Conservation (phyloP, 305 asterid genomes). For the Galium porrigens region DNA sequence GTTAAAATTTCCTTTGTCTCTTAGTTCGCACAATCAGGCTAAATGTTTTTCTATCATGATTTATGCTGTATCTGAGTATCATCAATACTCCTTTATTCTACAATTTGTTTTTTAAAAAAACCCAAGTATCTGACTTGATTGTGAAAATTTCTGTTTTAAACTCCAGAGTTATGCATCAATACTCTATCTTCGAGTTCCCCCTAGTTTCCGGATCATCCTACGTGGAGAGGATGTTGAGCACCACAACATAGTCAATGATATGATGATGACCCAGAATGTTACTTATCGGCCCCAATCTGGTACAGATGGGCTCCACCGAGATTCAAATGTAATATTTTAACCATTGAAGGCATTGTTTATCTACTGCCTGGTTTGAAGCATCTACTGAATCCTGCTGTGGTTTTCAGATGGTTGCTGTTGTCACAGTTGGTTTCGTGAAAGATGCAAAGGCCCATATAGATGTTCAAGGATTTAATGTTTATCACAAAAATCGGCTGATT, state of each 20-base stretch:
- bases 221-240: constrained; percentile 90
- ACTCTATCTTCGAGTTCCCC: constrained; percentile 80
- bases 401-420: constrained; percentile 68
- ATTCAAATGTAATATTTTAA: constrained; percentile 40
- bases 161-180: constrained; percentile 87
- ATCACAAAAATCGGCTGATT: constrained; percentile 90
- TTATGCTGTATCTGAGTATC: background rate
- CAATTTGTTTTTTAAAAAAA: background rate
- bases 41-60: background rate
- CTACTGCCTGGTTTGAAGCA: constrained; percentile 10
- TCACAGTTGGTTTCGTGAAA: constrained; percentile 90
- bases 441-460: constrained; percentile 87
- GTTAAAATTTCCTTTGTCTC: background rate
- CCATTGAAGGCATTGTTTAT: constrained; percentile 9
- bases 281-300: constrained; percentile 85
- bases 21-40: background rate
- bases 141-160: constrained; percentile 13
- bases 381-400: constrained; percentile 16
- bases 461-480: constrained; percentile 95
- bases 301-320: constrained; percentile 51
- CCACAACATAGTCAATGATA: constrained; percentile 88
- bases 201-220: constrained; percentile 63
- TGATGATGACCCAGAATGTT: constrained; percentile 92
- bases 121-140: background rate
- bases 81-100: background rate